Conservation (phyloP, 148 eudicot genomes). For the Camellia sinensis region DNA sequence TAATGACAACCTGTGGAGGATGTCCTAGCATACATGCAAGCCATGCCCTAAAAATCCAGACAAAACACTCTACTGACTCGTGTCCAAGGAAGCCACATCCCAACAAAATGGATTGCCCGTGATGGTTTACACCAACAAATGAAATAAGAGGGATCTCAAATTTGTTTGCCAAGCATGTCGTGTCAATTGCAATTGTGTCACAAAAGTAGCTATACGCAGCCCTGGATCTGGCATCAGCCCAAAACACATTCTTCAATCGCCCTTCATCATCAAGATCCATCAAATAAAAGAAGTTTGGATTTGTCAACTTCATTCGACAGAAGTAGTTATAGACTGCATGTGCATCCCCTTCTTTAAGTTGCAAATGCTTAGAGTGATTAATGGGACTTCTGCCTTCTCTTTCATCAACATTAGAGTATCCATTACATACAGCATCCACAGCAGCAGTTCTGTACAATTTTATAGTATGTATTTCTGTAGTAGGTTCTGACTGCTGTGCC, state of each 20-base stretch:
- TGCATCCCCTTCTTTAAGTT: constrained; percentile 37
- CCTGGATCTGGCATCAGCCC: constrained; percentile 47
- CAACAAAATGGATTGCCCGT: constrained; percentile 35
- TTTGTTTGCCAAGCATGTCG: constrained; percentile 34
- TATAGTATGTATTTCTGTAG: constrained; percentile 33
- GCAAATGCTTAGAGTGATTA: constrained; percentile 35
- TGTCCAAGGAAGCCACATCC: constrained; percentile 41
- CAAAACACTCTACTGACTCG: constrained; percentile 30
- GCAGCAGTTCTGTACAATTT: constrained; percentile 31
- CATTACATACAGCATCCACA: constrained; percentile 20
- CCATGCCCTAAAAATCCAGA: constrained; percentile 35
- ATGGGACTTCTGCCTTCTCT: constrained; percentile 17
- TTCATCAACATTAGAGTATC: constrained; percentile 15
- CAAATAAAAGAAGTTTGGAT: constrained; percentile 35
- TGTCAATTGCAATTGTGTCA: constrained; percentile 33
- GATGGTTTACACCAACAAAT: constrained; percentile 37
- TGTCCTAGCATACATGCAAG: constrained; percentile 32
- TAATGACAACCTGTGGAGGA: constrained; percentile 33
- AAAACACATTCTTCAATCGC: constrained; percentile 32
- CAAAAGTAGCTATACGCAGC: constrained; percentile 29
- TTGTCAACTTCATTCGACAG: constrained; percentile 44
- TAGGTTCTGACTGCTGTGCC: constrained; percentile 24
- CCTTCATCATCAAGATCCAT: constrained; percentile 38
- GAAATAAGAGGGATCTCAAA: constrained; percentile 35
- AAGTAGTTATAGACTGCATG: constrained; percentile 37